A percentile compares a stretch with the other conserved stretches of the same genome.
Conservation (phyloP, 176 grass and related monocot genomes). For the Eragrostis curvula region DNA sequence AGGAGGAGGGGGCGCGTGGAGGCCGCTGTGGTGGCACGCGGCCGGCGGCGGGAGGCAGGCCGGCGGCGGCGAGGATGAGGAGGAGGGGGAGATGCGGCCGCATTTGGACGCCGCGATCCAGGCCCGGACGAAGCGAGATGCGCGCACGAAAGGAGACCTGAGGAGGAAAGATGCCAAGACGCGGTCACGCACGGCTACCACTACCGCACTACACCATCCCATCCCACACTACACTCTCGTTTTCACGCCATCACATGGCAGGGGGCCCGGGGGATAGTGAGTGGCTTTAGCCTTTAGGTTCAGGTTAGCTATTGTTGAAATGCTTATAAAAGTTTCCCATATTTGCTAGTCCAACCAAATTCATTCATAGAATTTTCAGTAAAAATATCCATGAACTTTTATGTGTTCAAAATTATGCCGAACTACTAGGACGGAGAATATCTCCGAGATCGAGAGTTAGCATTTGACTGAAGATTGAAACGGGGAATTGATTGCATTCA, state of each 20-base stretch:
- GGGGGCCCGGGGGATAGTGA: background rate
- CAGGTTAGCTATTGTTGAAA: background rate
- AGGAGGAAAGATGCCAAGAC: background rate
- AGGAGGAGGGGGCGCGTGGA: conserved; percentile 22
- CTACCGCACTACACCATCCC: background rate
- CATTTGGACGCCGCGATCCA: conserved; percentile 51
- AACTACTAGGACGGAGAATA: background rate
- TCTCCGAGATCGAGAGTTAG: background rate
- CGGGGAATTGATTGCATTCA: background rate
- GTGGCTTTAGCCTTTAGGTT: background rate
- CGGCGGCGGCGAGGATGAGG: background rate
- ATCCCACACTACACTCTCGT: conserved; percentile 14
- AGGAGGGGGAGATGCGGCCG: conserved; percentile 25
- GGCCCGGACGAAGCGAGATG: conserved; percentile 12
- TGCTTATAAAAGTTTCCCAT: background rate
- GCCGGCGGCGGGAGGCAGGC: conserved; percentile 34
- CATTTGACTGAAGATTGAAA: background rate
- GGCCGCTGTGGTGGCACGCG: conserved; percentile 1
- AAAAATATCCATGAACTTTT: background rate
- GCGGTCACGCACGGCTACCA: background rate
- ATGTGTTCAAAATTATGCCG: background rate
- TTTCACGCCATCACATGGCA: conserved; percentile 43
- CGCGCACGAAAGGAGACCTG: background rate
- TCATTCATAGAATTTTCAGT: background rate
- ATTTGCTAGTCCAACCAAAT: background rate